Percentiles rank a stretch among this genome's conserved stretches.
Conservation (phyloP, 768 basidiomycete genomes). For the Termitomyces sp. region DNA sequence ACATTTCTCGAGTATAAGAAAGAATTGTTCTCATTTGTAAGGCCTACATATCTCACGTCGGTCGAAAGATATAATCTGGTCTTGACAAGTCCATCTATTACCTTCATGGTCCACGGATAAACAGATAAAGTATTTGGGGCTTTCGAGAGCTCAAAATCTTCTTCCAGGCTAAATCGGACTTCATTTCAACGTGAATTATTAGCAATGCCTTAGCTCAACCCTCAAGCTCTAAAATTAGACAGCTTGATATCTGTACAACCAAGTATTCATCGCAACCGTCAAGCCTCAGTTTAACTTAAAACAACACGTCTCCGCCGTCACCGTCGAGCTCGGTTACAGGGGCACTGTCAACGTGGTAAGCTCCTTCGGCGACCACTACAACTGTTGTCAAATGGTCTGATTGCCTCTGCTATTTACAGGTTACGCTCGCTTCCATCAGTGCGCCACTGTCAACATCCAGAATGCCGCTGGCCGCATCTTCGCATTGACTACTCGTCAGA, state of each 20-base stretch:
- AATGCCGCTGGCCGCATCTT: not conserved
- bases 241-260: not conserved
- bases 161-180: no score
- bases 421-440: constrained; percentile 1
- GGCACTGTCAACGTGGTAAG: constrained; percentile 3
- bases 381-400: not conserved
- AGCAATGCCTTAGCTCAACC: no score
- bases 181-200: no score
- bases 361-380: not conserved
- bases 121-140: no score
- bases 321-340: constrained; percentile 1
- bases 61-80: no score
- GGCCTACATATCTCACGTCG: no score
- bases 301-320: constrained; percentile 1
- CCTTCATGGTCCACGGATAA: no score
- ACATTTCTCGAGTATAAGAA: no score
- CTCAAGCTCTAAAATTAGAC: no score
- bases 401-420: not conserved
- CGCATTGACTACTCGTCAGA: constrained; percentile 1
- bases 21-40: no score
- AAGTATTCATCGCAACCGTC: not conserved
- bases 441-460: constrained; percentile 2
- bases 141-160: no score
- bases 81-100: no score
- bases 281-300: not conserved